Conservation (phyloP, 2,329 filamentous ascomycete genomes). For the Chaetomium sp. region DNA sequence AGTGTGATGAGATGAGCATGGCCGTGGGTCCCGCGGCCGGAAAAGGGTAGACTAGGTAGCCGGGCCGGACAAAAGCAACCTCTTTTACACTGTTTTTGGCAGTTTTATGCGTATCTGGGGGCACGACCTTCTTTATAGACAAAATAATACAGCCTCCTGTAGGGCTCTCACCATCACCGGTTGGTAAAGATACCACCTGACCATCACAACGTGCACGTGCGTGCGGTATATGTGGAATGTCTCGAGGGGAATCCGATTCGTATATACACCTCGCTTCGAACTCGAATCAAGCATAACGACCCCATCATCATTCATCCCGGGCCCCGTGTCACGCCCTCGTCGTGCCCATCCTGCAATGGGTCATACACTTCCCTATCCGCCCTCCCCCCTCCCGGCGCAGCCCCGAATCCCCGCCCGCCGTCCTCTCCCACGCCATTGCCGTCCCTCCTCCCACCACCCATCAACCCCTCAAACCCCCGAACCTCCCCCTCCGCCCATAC, state of each 20-base stretch:
- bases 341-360: conserved; percentile 15
- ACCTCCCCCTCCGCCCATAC: neutral
- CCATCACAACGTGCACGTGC: neutral
- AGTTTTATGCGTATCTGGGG: neutral
- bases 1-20: conserved; percentile 8
- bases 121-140: neutral
- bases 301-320: neutral
- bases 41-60: neutral
- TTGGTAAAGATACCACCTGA: neutral
- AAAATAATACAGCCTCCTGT: conserved; percentile 11
- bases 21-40: neutral
- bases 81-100: conserved; percentile 8
- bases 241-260: neutral
- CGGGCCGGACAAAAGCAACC: conserved; percentile 9
- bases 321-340: conserved; percentile 1
- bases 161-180: neutral
- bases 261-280: neutral
- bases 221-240: neutral
- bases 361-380: conserved; percentile 18
- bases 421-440: neutral
- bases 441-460: neutral
- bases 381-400: neutral
- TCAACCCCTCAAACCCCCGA: neutral
- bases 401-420: neutral
- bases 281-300: neutral